A percentile compares a stretch with the other conserved stretches of the same genome.
phyloP scores from a whole-genome alignment of 2,329 filamentous ascomycete species.

The Bipolaris sorokiniana region DNA sequence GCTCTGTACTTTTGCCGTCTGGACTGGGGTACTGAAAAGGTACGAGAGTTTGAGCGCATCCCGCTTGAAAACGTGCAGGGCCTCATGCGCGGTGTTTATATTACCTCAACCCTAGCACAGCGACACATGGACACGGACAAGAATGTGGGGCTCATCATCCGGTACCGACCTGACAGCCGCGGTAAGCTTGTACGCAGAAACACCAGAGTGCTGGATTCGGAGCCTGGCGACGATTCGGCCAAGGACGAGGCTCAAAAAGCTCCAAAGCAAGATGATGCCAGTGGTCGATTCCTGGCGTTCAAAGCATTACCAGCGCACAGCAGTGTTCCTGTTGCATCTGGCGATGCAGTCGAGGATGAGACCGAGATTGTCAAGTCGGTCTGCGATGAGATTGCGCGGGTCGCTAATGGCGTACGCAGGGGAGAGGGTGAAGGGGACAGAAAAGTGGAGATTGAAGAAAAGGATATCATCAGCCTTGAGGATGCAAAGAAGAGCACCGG shows the following conservation, averaged over 20 bases:
- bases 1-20: slow-evolving; percentile 90
- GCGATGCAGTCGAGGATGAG: slow-evolving; percentile 52
- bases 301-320: slow-evolving; percentile 61
- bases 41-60: slow-evolving; percentile 87
- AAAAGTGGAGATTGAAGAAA: slow-evolving; percentile 56
- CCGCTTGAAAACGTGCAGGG: slow-evolving; percentile 74
- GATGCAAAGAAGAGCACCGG: slow-evolving; percentile 89
- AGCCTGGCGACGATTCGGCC: slow-evolving; percentile 33
- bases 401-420: slow-evolving; percentile 61
- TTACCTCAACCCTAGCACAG: slow-evolving; percentile 83
- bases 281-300: slow-evolving; percentile 57
- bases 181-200: slow-evolving; percentile 80
- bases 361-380: slow-evolving; percentile 66
- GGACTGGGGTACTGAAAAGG: slow-evolving; percentile 94
- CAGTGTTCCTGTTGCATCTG: slow-evolving; percentile 39
- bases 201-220: slow-evolving; percentile 74
- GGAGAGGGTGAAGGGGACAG: slow-evolving; percentile 48
- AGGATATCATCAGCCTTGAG: slow-evolving; percentile 79
- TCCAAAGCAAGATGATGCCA: slow-evolving; percentile 26
- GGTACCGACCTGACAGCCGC: slow-evolving; percentile 73
- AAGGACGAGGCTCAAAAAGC: slow-evolving; percentile 24
- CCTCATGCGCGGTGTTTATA: slow-evolving; percentile 83
- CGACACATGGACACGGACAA: slow-evolving; percentile 76
- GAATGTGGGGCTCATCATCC: slow-evolving; percentile 84
- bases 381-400: slow-evolving; percentile 76